Evolutionary conservation across 192 early-diverging fungal genomes (phyloP), one percentile per base, ranked within the genome.

Genomic region (Cetraspora pellucida): DNA sequence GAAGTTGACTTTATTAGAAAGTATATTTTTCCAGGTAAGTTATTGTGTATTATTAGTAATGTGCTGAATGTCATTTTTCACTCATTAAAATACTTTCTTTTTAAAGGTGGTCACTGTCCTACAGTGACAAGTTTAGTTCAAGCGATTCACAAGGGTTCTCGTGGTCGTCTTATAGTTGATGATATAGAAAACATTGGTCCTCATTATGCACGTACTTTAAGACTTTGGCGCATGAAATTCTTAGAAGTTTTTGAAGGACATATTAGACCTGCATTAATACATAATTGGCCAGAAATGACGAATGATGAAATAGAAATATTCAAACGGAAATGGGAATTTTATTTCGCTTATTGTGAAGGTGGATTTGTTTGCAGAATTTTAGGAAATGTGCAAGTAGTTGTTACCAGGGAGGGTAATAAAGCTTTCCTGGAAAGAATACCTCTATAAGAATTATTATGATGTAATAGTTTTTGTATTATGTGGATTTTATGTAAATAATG

Each of bases 331-430:
- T 94, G 89, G 88, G 90, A 92, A 77, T 94, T 87, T 79, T 94
- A 94, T 81, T 94, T 94, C 85, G 89, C 90, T 7, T 94, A 91
- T 80, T 94, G 93, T 74, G 91, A 93, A 72, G 91, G 88, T 30
- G 93, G 91, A 0, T 94, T 93, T 80, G 86, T 85, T 28, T 88
- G 87, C 7, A 81, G 90, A n/a, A 88, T 88, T 1, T 84, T 94
- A 30, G 92, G 91, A 25, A 75, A 75, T 10, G 73, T 75, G 16
- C 73, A 75, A 63, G 59, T 75, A 46, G 73, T 75, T 23, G 59
- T 75, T 16, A 75, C 73, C n/a, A 60, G 73, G 27, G 73, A 75
- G 49, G 73, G 73, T 7, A 75, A 75, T 63, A 27, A 75, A 49
- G 73, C 31, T 58, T 75, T 75, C n/a, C 25, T 75, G 21, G 59